Evolutionary conservation across 148 eudicot species (phyloP).

Genomic region (Pouteria glomerata): DNA sequence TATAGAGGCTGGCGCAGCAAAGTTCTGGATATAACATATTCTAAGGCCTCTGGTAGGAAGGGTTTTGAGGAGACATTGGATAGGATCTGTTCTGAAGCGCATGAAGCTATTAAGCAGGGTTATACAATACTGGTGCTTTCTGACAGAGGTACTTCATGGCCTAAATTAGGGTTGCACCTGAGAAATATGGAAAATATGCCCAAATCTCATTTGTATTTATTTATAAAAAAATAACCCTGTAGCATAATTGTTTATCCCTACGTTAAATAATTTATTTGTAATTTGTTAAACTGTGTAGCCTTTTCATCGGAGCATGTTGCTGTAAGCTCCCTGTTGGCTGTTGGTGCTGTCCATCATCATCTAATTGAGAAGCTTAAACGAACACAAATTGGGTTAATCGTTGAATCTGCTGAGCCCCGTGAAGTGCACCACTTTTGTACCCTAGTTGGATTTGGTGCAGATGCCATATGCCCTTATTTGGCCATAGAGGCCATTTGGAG

Average conservation of each 20-base stretch:
- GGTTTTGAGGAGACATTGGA: slow-evolving; percentile 92
- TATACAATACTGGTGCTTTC: slow-evolving; percentile 81
- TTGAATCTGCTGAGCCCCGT: slow-evolving; percentile 98
- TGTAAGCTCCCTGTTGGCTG: slow-evolving; percentile 91
- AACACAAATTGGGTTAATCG: slow-evolving; percentile 74
- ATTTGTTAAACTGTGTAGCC: slow-evolving; percentile 32
- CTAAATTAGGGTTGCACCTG: neutral
- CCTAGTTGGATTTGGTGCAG: slow-evolving; percentile 93
- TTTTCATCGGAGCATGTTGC: slow-evolving; percentile 83
- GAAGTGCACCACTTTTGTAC: slow-evolving; percentile 99
- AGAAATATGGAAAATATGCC: neutral
- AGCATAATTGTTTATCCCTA: no score
- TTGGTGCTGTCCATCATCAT: slow-evolving; percentile 98
- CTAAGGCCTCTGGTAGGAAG: slow-evolving; percentile 59
- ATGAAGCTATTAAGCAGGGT: slow-evolving; percentile 76
- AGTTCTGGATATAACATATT: slow-evolving; percentile 85
- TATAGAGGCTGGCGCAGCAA: slow-evolving; percentile 96
- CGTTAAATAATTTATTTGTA: neutral
- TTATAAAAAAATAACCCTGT: neutral
- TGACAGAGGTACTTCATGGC: slow-evolving; percentile 67
- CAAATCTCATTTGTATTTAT: neutral
- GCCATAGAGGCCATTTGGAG: slow-evolving; percentile 94
- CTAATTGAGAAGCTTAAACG: slow-evolving; percentile 83
- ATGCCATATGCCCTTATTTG: slow-evolving; percentile 94
- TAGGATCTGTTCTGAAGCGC: slow-evolving; percentile 87